Percentiles rank a stretch among this genome's conserved stretches.
Evolutionary conservation across 169 alveolate species (phyloP).

Genomic region (Sarcocystis neurona): DNA sequence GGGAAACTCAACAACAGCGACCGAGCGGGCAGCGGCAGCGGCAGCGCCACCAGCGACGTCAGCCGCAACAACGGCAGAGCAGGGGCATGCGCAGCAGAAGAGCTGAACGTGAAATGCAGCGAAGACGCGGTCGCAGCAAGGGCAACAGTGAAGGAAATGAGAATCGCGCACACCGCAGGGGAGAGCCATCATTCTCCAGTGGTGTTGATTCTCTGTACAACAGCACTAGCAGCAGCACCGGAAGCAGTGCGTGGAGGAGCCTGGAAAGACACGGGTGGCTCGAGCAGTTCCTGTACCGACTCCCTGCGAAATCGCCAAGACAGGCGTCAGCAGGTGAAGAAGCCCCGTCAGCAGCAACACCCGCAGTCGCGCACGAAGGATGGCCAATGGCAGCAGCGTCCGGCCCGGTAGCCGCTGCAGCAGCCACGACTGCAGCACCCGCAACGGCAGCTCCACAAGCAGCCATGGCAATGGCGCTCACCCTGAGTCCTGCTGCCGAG

Average conservation of each 20-base stretch:
- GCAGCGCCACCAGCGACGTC: neutral
- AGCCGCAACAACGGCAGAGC: neutral
- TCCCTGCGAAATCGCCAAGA: too few species aligned
- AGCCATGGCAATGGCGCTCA: neutral
- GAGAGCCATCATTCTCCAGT: neutral
- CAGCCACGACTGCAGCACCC: neutral
- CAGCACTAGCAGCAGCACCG: neutral
- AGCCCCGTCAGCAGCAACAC: constrained; percentile 38
- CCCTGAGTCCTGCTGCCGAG: neutral
- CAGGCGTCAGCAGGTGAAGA: constrained; percentile 7
- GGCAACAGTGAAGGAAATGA: neutral
- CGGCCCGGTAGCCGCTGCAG: neutral
- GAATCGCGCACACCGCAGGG: neutral
- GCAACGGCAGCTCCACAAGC: constrained; percentile 15
- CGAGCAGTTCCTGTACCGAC: too few species aligned
- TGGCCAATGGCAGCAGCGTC: neutral
- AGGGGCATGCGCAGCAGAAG: neutral
- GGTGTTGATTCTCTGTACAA: neutral
- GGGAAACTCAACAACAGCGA: too few species aligned
- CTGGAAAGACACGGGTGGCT: too few species aligned
- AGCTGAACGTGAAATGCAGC: neutral
- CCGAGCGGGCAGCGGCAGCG: neutral
- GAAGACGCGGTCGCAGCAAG: neutral
- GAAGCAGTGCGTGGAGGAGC: neutral
- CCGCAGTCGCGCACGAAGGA: neutral